Conservation (phyloP, 1,284 basidiomycete species). For the Thecaphora frezii region DNA sequence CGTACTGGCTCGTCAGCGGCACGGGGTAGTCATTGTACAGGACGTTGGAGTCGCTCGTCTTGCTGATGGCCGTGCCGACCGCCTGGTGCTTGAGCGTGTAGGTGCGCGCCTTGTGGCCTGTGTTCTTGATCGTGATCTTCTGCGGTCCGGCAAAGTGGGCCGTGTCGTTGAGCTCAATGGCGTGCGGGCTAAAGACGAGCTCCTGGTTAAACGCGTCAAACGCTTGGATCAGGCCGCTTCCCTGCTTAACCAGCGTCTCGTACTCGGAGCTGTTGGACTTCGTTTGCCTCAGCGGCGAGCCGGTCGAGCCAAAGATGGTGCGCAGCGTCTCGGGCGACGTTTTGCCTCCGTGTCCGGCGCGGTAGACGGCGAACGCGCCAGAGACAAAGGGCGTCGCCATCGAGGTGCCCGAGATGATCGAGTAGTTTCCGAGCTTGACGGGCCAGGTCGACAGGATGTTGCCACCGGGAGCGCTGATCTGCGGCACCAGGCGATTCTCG, state of each 20-base stretch:
- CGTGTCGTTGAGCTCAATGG: slow-evolving; percentile 73
- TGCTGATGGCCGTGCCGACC: slow-evolving; percentile 61
- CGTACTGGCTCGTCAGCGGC: slow-evolving; percentile 62
- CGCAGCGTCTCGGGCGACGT: slow-evolving; percentile 55
- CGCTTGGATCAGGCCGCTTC: slow-evolving; percentile 70
- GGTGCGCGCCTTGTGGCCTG: slow-evolving; percentile 29
- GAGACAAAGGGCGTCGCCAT: slow-evolving; percentile 64
- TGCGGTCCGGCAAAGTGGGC: slow-evolving; percentile 53
- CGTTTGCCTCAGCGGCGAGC: slow-evolving; percentile 63
- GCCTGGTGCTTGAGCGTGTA: slow-evolving; percentile 49
- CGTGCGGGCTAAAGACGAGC: slow-evolving; percentile 65
- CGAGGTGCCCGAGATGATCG: slow-evolving; percentile 62
- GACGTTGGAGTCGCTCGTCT: slow-evolving; percentile 55
- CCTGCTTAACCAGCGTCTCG: slow-evolving; percentile 69
- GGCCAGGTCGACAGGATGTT: slow-evolving; percentile 58
- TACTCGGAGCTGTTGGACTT: slow-evolving; percentile 64
- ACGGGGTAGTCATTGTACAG: slow-evolving; percentile 62
- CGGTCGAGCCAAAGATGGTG: slow-evolving; percentile 68
- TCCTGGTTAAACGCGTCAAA: slow-evolving; percentile 67
- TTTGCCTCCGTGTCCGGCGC: slow-evolving; percentile 64
- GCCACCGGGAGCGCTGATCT: slow-evolving; percentile 67
- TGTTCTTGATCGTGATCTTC: slow-evolving; percentile 47
- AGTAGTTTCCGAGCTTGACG: slow-evolving; percentile 59
- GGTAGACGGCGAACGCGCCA: slow-evolving; percentile 69
- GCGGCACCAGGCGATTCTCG: slow-evolving; percentile 67